Percentiles rank a stretch among this genome's conserved stretches.
phyloP scores from a whole-genome alignment of 1,284 basidiomycete species.

The Leccinum subfulvum region DNA sequence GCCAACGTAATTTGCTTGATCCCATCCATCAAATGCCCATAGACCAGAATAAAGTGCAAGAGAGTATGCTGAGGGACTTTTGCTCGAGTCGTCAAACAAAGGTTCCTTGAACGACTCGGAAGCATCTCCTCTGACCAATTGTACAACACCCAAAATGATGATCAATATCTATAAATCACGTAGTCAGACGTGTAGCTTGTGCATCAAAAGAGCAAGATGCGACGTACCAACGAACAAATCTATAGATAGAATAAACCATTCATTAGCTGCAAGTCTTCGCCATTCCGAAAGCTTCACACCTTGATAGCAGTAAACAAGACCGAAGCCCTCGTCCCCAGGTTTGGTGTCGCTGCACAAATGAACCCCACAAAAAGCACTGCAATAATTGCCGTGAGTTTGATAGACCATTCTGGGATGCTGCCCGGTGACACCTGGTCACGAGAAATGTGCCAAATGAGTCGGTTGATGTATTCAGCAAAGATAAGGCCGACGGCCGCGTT shows the following conservation, averaged over 20 bases:
- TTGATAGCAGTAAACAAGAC: constrained; percentile 89
- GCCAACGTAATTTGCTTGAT: constrained; percentile 86
- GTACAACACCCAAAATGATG: constrained; percentile 70
- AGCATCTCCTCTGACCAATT: constrained; percentile 65
- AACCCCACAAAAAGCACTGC: constrained; percentile 73
- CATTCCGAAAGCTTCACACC: constrained; percentile 39
- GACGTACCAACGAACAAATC: constrained; percentile 58
- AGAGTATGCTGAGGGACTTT: constrained; percentile 82
- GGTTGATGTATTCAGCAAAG: constrained; percentile 86
- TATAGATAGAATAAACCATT: constrained; percentile 20
- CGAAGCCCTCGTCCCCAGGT: constrained; percentile 78
- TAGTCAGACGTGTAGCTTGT: background rate
- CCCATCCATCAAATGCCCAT: constrained; percentile 97
- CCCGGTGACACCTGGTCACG: constrained; percentile 66
- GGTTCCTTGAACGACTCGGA: constrained; percentile 63
- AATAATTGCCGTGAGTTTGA: constrained; percentile 80
- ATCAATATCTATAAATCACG: constrained; percentile 56
- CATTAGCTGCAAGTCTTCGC: constrained; percentile 9
- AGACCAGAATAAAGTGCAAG: constrained; percentile 93
- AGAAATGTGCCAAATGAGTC: constrained; percentile 68
- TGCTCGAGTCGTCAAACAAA: constrained; percentile 75
- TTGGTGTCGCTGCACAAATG: constrained; percentile 79
- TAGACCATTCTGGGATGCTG: constrained; percentile 88
- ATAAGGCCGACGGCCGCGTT: constrained; percentile 73
- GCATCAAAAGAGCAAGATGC: background rate